Evolutionary conservation across 2,329 filamentous ascomycete genomes (phyloP), one percentile per base, ranked within the genome.

Genomic region (Clathrospora elynae): DNA sequence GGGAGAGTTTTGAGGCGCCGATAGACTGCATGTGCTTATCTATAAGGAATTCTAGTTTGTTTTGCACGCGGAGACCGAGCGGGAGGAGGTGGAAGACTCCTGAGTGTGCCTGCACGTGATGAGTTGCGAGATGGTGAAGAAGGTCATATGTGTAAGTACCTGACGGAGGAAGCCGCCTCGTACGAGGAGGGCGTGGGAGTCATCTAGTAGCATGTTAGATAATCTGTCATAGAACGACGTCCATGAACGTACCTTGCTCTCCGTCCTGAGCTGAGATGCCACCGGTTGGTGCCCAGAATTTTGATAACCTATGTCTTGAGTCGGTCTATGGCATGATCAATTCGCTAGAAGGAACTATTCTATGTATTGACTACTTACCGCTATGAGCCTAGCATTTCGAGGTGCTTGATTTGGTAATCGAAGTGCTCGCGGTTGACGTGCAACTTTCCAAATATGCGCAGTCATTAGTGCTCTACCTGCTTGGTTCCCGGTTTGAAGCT

Each of bases 51-150:
- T 96, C 90, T 19, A 97, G 75, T 69, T 97, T 99, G 36, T 90
- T 82, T 61, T 96, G 90, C 0, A 97, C 89, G 18, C 90, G 82
- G 19, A 90, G 78, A 0, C 93, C 93, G 0, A 99, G 73, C 0
- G 93, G 93, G 1, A 99, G 78, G 64, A 96, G 79, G 62, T 99
- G 93, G 60, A 96, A 99, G 23, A 97, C 83, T 18, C 93, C 93
- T 6, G 91, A 83, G 65, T 96, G 87, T 13, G 90, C 85, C 83
- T 90, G 59, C 44, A 60, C 45, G 47, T 62, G 54, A 59, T 67
- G 20, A 62, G 53, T 17, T 12, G 14, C 14, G 19, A 25, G 12
- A 18, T 48, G 8, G 10, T 12, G 16, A n/a, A 35, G 18, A n/a
- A 12, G 6, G 10, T 12, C 7, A 8, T 6, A 9, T n/a, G 9